Percentiles rank a stretch among this genome's conserved stretches.
Conservation (phyloP, 1,284 basidiomycete genomes). For the Fomes fomentarius region DNA sequence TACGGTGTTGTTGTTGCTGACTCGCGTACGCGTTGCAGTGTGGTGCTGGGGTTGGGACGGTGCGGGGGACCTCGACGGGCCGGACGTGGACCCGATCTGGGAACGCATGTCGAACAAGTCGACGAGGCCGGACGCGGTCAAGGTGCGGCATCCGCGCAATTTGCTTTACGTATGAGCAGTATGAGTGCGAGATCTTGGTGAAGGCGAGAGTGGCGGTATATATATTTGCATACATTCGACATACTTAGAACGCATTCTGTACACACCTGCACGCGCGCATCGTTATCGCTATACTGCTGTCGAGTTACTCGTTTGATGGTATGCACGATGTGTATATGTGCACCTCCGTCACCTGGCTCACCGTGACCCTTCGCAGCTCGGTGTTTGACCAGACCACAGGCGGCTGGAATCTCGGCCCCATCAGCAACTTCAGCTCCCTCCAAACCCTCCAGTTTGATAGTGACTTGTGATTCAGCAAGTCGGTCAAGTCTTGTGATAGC, state of each 20-base stretch:
- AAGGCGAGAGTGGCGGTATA: background rate
- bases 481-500: too few relatives aligned
- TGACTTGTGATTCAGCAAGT: too few relatives aligned
- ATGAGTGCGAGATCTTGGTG: background rate
- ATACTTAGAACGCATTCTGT: constrained; percentile 3
- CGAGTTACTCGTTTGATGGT: background rate
- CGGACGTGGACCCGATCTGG: constrained; percentile 96
- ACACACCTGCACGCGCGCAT: constrained; percentile 16
- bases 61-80: constrained; percentile 92
- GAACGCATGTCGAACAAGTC: constrained; percentile 79
- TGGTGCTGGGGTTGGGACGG: constrained; percentile 99
- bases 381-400: too few relatives aligned
- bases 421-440: too few relatives aligned
- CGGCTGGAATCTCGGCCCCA: too few relatives aligned
- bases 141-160: constrained; percentile 76
- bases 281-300: constrained; percentile 57
- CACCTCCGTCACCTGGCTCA: too few relatives aligned
- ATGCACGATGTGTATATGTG: background rate
- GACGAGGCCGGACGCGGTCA: constrained; percentile 60
- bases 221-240: background rate
- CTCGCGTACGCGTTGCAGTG: constrained; percentile 50
- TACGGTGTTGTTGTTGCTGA: background rate
- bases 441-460: too few relatives aligned
- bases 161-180: constrained; percentile 23
- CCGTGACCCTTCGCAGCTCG: too few relatives aligned